A percentile compares a stretch with the other conserved stretches of the same genome.
Conservation (phyloP, 805 yeast species). For the Priceomyces carsonii region DNA sequence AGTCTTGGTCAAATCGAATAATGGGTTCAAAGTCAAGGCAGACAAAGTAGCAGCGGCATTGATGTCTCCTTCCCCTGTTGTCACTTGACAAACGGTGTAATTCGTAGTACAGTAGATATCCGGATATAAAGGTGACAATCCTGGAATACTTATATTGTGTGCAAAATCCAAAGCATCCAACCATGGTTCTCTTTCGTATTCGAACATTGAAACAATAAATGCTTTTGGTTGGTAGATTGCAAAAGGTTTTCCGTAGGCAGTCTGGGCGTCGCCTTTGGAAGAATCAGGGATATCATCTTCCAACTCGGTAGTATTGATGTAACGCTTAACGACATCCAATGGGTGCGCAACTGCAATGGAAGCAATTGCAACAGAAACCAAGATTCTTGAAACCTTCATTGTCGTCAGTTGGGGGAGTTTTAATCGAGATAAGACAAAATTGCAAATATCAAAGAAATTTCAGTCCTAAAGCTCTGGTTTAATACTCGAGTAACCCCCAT, state of each 20-base stretch:
- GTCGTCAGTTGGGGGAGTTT: too few species aligned
- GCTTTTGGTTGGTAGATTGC: conserved; percentile 52
- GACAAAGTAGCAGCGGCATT: conserved; percentile 63
- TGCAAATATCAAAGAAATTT: too few species aligned
- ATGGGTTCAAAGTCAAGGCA: conserved; percentile 53
- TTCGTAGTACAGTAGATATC: conserved; percentile 54
- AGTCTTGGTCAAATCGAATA: conserved; percentile 58
- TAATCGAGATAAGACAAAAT: too few species aligned
- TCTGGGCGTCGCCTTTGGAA: conserved; percentile 15
- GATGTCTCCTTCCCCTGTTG: conserved; percentile 71
- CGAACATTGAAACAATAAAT: conserved; percentile 57
- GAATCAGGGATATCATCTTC: conserved; percentile 9
- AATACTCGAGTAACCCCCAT: too few species aligned
- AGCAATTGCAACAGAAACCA: conserved; percentile 10
- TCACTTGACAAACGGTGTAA: conserved; percentile 57
- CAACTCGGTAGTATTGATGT: conserved; percentile 14
- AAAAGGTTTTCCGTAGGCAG: conserved; percentile 29
- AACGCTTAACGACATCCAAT: conserved; percentile 11
- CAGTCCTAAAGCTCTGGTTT: too few species aligned
- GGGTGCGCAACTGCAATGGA: conserved; percentile 17
- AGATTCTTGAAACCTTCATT: conserved; percentile 19
- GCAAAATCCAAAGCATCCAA: conserved; percentile 46
- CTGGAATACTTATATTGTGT: conserved; percentile 62
- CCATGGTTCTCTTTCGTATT: conserved; percentile 55
- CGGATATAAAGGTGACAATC: conserved; percentile 62